phyloP scores from a whole-genome alignment of 1,284 basidiomycete species.

The Microbotryum silenes-acaulis region DNA sequence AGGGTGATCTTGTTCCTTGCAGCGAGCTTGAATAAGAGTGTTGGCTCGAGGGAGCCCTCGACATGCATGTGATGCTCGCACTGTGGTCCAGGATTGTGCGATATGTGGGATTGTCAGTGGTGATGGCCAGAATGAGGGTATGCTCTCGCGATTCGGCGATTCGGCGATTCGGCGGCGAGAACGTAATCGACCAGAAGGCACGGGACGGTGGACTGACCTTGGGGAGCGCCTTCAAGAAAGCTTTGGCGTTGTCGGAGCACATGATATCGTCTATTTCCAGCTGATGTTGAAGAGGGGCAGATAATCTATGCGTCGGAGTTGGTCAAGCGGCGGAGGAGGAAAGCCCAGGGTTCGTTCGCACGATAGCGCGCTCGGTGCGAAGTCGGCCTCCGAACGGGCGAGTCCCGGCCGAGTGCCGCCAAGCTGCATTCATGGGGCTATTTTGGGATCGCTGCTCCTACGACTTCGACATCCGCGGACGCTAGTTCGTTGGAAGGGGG shows the following conservation, averaged over 20 bases:
- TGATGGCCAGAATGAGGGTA: not conserved
- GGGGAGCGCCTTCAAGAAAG: constrained; percentile 18
- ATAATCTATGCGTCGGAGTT: too few species aligned
- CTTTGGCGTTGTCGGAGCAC: constrained; percentile 13
- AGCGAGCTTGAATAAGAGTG: constrained; percentile 31
- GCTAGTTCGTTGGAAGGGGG: too few species aligned
- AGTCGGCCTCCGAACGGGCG: too few species aligned
- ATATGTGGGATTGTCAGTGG: not conserved
- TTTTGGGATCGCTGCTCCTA: too few species aligned
- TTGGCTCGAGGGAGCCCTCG: constrained; percentile 32
- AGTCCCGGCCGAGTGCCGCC: too few species aligned
- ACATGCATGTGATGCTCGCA: constrained; percentile 36
- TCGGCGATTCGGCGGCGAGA: not conserved
- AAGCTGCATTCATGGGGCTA: too few species aligned
- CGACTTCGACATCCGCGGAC: too few species aligned
- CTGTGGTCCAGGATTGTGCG: not conserved
- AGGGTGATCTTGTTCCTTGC: constrained; percentile 26
- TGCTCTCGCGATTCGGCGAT: not conserved
- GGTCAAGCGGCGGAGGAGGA: too few species aligned
- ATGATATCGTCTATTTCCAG: not conserved
- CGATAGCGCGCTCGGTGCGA: too few species aligned
- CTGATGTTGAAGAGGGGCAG: too few species aligned
- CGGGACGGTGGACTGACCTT: constrained; percentile 4
- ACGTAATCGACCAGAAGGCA: not conserved
- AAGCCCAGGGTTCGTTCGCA: too few species aligned